Percentiles rank a stretch among this genome's conserved stretches.
Conservation (phyloP, 1,284 basidiomycete species). For the Rhodotorula sp. region DNA sequence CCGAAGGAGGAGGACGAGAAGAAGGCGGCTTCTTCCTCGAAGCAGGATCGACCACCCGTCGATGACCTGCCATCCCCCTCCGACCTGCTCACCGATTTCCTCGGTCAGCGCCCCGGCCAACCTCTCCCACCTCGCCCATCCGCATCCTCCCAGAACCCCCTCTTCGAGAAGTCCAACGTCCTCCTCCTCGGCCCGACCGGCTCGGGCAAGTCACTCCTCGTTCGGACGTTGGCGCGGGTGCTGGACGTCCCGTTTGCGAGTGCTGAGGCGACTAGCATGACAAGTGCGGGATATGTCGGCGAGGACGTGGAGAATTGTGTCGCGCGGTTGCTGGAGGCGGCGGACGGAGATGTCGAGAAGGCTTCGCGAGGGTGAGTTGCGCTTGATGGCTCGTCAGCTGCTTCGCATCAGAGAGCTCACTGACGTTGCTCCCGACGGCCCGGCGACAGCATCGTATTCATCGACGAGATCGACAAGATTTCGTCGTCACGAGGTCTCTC, state of each 20-base stretch:
- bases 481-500: conserved; percentile 60
- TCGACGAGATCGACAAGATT: conserved; percentile 95
- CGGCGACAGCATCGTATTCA: conserved; percentile 81
- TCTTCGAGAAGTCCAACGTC: conserved; percentile 90
- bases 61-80: conserved; percentile 2
- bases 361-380: conserved; percentile 43
- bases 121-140: conserved; percentile 47
- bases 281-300: conserved; percentile 66
- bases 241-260: conserved; percentile 81
- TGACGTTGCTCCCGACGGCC: too few species aligned
- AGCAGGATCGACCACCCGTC: background rate
- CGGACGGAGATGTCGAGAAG: conserved; percentile 78
- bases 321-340: conserved; percentile 75
- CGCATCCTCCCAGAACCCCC: background rate
- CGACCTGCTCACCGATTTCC: conserved; percentile 24
- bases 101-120: conserved; percentile 43
- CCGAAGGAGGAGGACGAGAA: background rate
- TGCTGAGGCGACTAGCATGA: conserved; percentile 53
- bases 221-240: conserved; percentile 76
- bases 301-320: conserved; percentile 91
- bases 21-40: background rate
- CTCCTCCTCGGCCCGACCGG: conserved; percentile 62
- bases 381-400: background rate
- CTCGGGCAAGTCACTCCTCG: conserved; percentile 79
- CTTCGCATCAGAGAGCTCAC: background rate